Evolutionary conservation across 176 grass and related monocot species (phyloP).

Genomic region (Phyllostachys edulis): DNA sequence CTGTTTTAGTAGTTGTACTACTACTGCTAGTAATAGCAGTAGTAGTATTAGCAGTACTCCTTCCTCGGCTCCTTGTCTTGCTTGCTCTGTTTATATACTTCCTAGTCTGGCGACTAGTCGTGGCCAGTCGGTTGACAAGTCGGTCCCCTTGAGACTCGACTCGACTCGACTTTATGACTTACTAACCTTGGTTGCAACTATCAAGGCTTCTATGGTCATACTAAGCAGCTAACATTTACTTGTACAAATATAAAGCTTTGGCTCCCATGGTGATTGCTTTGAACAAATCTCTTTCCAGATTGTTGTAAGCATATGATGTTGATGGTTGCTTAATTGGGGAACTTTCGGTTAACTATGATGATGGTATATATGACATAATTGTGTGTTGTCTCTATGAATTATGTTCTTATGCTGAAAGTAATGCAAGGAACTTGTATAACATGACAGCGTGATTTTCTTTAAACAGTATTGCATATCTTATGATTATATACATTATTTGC

Average conservation of each 20-base stretch:
- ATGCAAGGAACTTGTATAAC: neutral
- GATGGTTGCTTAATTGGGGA: neutral
- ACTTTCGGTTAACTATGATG: neutral
- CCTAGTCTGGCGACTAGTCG: no score
- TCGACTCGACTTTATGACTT: no score
- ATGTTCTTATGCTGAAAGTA: neutral
- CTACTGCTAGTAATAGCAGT: no score
- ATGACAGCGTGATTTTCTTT: neutral
- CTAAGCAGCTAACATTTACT: neutral
- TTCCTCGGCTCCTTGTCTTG: no score
- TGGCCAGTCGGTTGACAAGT: no score
- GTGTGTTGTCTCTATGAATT: neutral
- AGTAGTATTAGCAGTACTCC: no score
- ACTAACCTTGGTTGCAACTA: neutral
- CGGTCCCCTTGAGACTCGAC: no score
- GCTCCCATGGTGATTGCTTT: neutral
- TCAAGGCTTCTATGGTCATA: neutral
- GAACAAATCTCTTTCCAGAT: neutral
- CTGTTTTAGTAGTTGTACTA: no score
- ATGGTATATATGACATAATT: neutral
- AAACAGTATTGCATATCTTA: neutral
- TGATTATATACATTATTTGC: neutral
- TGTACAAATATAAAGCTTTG: neutral
- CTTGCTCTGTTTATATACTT: no score
- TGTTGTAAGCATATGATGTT: neutral